Conservation (phyloP, 108 stramenopile species). For the Epithemia pelagica region DNA sequence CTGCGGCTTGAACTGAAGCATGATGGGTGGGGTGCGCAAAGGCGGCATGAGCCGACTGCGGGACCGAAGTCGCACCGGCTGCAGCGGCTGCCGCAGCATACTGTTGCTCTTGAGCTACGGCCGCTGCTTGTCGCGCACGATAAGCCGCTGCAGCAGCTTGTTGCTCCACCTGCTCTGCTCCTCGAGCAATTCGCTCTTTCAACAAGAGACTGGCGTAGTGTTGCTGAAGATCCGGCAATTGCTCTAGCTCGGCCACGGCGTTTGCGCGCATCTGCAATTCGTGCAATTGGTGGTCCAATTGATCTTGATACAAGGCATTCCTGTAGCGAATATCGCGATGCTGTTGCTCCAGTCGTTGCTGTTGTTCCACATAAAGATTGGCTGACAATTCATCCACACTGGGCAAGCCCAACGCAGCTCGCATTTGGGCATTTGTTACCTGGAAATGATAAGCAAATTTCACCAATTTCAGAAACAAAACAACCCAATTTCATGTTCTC, state of each 20-base stretch:
- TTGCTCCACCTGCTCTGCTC: constrained; percentile 19
- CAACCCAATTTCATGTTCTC: too few species aligned
- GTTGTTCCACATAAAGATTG: constrained; percentile 15
- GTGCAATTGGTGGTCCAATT: constrained; percentile 34
- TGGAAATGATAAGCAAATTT: too few species aligned
- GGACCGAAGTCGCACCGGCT: not conserved
- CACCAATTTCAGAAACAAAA: too few species aligned
- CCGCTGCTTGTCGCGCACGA: constrained; percentile 2
- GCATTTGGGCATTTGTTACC: constrained; percentile 21
- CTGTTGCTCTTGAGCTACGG: not conserved
- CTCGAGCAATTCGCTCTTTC: constrained; percentile 19
- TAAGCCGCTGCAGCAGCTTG: constrained; percentile 14
- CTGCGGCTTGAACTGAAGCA: not conserved
- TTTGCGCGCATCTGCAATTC: constrained; percentile 29
- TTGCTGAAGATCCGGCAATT: constrained; percentile 31
- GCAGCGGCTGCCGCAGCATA: not conserved
- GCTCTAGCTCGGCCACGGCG: constrained; percentile 24
- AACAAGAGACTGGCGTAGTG: constrained; percentile 28
- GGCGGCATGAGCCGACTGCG: not conserved
- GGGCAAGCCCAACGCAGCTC: constrained; percentile 40
- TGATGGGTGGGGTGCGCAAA: not conserved
- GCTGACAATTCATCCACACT: constrained; percentile 20
- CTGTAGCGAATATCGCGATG: constrained; percentile 38
- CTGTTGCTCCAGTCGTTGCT: constrained; percentile 37
- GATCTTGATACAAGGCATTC: constrained; percentile 40